Conservation (phyloP, 1,139 yeast genomes). For the Tardiomyces blankii region DNA sequence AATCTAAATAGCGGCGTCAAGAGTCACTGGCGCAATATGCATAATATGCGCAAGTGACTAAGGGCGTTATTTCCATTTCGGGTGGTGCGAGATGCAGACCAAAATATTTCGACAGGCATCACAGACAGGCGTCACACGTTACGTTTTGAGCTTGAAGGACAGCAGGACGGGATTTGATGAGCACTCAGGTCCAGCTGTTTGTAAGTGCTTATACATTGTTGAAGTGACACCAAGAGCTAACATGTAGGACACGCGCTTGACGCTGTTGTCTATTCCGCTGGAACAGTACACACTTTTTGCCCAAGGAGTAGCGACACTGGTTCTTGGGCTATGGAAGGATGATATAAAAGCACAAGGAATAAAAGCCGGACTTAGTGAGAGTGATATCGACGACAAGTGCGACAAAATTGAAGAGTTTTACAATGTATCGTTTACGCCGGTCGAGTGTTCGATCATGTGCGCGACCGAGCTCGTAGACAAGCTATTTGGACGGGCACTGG, state of each 20-base stretch:
- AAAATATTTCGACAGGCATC: no score
- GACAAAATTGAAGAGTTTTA: constrained; percentile 27
- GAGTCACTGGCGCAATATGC: no score
- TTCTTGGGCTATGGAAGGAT: constrained; percentile 12
- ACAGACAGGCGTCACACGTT: no score
- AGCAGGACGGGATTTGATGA: constrained; percentile 6
- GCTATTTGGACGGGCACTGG: constrained; percentile 32
- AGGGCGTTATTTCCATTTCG: no score
- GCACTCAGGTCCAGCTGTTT: constrained; percentile 18
- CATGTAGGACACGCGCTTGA: constrained; percentile 15
- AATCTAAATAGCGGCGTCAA: no score
- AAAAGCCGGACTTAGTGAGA: neutral
- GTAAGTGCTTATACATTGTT: constrained; percentile 6
- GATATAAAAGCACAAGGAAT: neutral
- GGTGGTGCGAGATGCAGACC: no score
- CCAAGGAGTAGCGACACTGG: constrained; percentile 19
- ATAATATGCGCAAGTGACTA: no score
- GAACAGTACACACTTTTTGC: constrained; percentile 16
- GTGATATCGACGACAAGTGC: neutral
- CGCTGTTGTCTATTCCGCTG: constrained; percentile 21
- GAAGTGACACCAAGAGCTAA: neutral
- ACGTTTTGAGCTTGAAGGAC: no score
- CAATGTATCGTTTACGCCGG: constrained; percentile 46
- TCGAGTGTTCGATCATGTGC: constrained; percentile 46
- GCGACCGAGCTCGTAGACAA: constrained; percentile 29